Evolutionary conservation across 495 filamentous ascomycete genomes (phyloP), one percentile per base, ranked within the genome.

Genomic region (Penicillium lividum): DNA sequence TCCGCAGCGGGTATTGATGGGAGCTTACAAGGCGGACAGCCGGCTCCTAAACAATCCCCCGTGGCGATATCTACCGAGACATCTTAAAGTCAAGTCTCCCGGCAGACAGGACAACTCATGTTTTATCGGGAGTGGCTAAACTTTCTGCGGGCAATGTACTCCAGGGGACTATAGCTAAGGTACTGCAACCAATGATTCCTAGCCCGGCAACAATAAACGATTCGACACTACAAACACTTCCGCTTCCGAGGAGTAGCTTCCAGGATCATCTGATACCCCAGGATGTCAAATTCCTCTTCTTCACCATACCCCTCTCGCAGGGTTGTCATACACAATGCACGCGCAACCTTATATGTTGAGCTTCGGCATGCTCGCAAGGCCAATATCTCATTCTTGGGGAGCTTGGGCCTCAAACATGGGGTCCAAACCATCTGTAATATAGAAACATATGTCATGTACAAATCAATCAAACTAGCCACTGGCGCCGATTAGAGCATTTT

Each of bases 1-100:
- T 70, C 72, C 30, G 81, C 81, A 27, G 75, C 80, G 40, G 80
- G 81, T 15, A 74, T 76, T 58, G 77, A 76, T 58, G 77, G 70
- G 43, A 73, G 60, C 44, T 54, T 79, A 10, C 66, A 73, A 46
- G 60, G 53, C 27, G 55, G 43, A 4, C 47, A 45, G 9, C 60
- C 52, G 45, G 60, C 62, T 40, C 29, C 25, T 43, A 18, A 15
- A 49, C 22, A 6, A 5, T 16, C 46, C 28, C 28, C 27, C 4
- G 28, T 49, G 15, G 8, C 10, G 18, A n/a, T 15, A 5, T 16
- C 46, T 31, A 18, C 40, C 1, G 43, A 46, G 7, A 46, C 43
- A 4, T 9, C 43, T 46, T 46, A 18, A 46, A 27, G 3, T 7
- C 13, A 40, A 7, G 16, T 25, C 7, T 9, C 5, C 8, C 8